Evolutionary conservation across 2,329 filamentous ascomycete genomes (phyloP).

Genomic region (Claviceps citrina): DNA sequence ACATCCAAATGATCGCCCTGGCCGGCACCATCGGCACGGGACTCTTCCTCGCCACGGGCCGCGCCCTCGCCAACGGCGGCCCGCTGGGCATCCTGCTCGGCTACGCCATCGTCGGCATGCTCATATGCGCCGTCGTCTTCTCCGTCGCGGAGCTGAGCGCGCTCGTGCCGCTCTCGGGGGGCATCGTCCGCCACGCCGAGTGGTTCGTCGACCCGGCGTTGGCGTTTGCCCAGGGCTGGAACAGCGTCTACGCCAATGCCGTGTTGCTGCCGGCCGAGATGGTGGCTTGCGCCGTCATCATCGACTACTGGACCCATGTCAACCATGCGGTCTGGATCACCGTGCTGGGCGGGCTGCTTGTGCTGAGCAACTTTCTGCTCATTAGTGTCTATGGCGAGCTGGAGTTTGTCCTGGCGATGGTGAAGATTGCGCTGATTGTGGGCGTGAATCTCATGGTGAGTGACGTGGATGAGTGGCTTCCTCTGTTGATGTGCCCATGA

Average conservation of each 20-base stretch:
- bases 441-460: constrained; percentile 48
- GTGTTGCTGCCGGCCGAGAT: constrained; percentile 38
- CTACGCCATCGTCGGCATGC: constrained; percentile 40
- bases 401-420: constrained; percentile 40
- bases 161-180: constrained; percentile 44
- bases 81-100: constrained; percentile 32
- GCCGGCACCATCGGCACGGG: constrained; percentile 40
- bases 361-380: constrained; percentile 38
- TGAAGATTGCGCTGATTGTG: constrained; percentile 42
- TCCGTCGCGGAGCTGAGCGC: constrained; percentile 46
- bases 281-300: constrained; percentile 37
- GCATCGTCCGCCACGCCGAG: constrained; percentile 45
- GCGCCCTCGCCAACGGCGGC: constrained; percentile 44
- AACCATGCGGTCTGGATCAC: constrained; percentile 40
- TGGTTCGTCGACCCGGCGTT: constrained; percentile 42
- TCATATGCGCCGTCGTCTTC: constrained; percentile 32
- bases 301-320: constrained; percentile 26
- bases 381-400: constrained; percentile 44
- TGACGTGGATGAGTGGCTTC: background rate
- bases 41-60: constrained; percentile 54
- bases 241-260: constrained; percentile 35
- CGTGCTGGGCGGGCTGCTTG: constrained; percentile 36
- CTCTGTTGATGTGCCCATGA: background rate
- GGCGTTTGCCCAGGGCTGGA: constrained; percentile 39
- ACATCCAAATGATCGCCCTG: constrained; percentile 36